Base-by-base conservation (phyloP, 192 early-diverging fungal genomes). In the Thamnidium elegans region DNA sequence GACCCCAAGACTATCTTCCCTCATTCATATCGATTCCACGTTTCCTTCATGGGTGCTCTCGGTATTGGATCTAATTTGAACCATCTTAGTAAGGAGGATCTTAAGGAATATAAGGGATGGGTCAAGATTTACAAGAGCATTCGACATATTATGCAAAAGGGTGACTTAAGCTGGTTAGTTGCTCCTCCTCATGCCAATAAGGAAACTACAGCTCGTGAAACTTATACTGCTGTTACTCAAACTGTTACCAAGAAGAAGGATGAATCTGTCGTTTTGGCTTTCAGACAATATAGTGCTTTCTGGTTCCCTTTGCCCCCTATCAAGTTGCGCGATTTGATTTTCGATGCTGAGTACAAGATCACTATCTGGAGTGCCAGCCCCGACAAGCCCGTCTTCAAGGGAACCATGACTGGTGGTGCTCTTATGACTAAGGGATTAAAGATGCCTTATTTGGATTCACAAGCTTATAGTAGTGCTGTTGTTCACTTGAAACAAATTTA, bases 1-100 rank as follows among this genome's bases (percentile, higher is more conserved):
- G 65, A 66, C 10, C 30, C 14, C 3, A n/a, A n/a, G n/a, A 30
- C 34, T 34, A 9, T 15, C 1, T n/a, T 21, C 7, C 67, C 67
- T 13, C 19, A 63, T 13, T 53, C 60, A 1, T 69, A 47, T n/a
- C 60, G 67, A 20, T 69, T 61, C n/a, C 67, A 69, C 21, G 52
- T 55, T 10, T 32, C 67, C 7, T 69, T 69, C 34, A 69, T 69
- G 67, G 67, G 67, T 10, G 54, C 59, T 3, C 50, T 69, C 1
- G 67, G 67, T 7, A 43, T 69, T 36, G 67, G 67, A 2, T 20
- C 43, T 26, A 39, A 69, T 56, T 32, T 69, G 1, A 44, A 31
- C 13, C 26, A 36, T 19, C 21, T 50, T 8, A 21, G 19, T 23
- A 21, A 14, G 4, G 36, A 48, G 4, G 51, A 69, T 14, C 34